Conservation (phyloP, 129 eudicot species). For the Rutidosis leptorrhynchoides region DNA sequence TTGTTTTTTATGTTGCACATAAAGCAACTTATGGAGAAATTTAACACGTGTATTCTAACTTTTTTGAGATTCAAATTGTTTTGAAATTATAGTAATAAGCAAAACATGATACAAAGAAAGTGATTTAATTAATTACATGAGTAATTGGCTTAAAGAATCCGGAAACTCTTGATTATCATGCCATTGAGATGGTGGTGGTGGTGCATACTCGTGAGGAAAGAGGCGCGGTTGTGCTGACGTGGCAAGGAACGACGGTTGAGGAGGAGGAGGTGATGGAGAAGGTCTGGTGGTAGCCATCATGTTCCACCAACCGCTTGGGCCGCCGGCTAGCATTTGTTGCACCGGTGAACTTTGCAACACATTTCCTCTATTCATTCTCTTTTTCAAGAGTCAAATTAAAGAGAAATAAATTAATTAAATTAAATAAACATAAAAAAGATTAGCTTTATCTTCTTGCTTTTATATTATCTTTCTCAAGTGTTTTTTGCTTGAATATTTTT, state of each 20-base stretch:
- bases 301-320: conserved; percentile 68
- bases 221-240: conserved; percentile 29
- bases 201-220: conserved; percentile 35
- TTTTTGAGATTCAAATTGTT: conserved; percentile 1
- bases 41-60: conserved; percentile 6
- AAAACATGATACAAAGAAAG: conserved; percentile 28
- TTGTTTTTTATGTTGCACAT: no score
- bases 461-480: conserved; percentile 16
- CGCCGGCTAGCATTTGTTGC: conserved; percentile 76
- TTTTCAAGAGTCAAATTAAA: background rate
- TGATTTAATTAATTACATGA: conserved; percentile 50
- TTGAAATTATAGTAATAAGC: conserved; percentile 9
- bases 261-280: conserved; percentile 32
- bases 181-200: conserved; percentile 49
- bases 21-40: no score
- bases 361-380: conserved; percentile 64
- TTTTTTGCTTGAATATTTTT: no score
- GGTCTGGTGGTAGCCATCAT: conserved; percentile 46
- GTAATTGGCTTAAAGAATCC: conserved; percentile 73
- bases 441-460: conserved; percentile 28
- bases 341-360: conserved; percentile 69
- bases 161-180: conserved; percentile 48
- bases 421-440: conserved; percentile 18
- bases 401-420: background rate
- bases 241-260: conserved; percentile 33